Evolutionary conservation across 2,329 filamentous ascomycete genomes (phyloP).

Genomic region (Epichloe sylvatica): DNA sequence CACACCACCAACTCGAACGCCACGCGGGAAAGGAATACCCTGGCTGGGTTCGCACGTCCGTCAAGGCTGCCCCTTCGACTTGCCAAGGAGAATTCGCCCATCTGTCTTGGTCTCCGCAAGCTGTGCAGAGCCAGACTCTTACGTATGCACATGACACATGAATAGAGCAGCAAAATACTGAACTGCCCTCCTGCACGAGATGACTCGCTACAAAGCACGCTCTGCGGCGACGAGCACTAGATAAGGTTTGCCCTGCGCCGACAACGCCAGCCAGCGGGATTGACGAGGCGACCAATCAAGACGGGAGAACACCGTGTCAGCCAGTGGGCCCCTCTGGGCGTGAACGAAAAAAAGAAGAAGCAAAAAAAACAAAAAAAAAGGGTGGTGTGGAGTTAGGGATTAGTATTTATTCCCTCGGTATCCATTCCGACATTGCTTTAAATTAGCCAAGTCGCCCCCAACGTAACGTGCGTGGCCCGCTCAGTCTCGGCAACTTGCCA

Average conservation of each 20-base stretch:
- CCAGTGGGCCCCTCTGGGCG: not conserved
- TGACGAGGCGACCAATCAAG: too few species aligned
- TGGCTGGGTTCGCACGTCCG: not conserved
- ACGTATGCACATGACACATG: not conserved
- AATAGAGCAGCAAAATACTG: too few species aligned
- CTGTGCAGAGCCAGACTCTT: not conserved
- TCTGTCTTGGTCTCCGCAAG: not conserved
- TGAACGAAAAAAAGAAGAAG: not conserved
- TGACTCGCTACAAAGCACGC: not conserved
- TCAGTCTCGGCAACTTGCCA: too few species aligned
- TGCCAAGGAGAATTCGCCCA: not conserved
- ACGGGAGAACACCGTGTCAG: too few species aligned
- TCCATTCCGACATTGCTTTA: too few species aligned
- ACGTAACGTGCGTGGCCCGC: too few species aligned
- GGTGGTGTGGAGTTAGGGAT: not conserved
- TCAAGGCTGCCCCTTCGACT: not conserved
- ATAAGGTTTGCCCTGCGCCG: too few species aligned
- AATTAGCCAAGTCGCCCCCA: too few species aligned
- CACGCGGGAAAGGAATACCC: constrained; percentile 5
- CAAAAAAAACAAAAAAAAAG: not conserved
- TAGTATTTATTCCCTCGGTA: too few species aligned
- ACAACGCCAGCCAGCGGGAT: too few species aligned
- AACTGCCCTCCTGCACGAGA: not conserved
- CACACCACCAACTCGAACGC: constrained; percentile 3
- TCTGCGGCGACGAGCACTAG: not conserved